A percentile compares a stretch with the other conserved stretches of the same genome.
phyloP scores from a whole-genome alignment of 148 eudicot species.

The Oxyria digyna region DNA sequence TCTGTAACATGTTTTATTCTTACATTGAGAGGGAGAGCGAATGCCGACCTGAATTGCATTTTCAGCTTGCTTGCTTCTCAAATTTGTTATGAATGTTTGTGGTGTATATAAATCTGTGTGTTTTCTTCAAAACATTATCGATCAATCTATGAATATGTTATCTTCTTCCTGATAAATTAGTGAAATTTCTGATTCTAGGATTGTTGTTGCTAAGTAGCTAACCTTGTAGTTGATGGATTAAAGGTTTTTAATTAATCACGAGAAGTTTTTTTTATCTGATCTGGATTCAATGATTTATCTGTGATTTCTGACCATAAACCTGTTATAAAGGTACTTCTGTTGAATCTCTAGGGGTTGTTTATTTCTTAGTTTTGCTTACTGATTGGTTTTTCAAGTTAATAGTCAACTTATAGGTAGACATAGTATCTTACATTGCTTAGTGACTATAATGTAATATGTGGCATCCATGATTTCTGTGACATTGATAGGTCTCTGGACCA shows the following conservation, averaged over 20 bases:
- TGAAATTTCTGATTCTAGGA: neutral
- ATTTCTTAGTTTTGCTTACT: neutral
- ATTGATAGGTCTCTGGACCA: conserved; percentile 88
- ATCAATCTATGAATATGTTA: neutral
- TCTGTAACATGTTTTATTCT: neutral
- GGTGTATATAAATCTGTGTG: neutral
- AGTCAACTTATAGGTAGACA: neutral
- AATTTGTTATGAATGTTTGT: neutral
- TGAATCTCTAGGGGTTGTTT: neutral
- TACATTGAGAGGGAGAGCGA: neutral
- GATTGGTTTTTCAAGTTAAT: neutral
- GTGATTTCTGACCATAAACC: neutral
- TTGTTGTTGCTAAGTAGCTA: neutral
- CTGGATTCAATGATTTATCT: neutral
- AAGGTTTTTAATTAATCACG: neutral
- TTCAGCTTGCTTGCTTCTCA: neutral
- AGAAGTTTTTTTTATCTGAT: neutral
- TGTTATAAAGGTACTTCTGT: neutral
- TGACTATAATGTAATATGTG: neutral
- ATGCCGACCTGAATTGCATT: neutral
- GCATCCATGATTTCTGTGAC: neutral
- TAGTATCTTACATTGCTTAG: neutral
- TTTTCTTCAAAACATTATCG: neutral
- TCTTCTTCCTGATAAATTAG: neutral
- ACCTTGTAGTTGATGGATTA: neutral